Conservation (phyloP, 148 eudicot species). For the Polygonum maritimum region DNA sequence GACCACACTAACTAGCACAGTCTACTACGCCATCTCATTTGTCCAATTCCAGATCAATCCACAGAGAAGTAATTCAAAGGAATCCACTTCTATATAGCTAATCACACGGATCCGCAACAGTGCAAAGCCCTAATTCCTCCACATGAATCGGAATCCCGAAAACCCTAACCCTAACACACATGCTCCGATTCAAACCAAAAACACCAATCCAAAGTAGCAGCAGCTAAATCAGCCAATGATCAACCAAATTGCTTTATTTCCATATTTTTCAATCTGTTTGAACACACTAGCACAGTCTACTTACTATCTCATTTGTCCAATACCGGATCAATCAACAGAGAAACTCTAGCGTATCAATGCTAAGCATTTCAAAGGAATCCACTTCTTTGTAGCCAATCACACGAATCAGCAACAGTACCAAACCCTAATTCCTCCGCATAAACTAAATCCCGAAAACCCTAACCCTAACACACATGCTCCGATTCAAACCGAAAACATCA, state of each 20-base stretch:
- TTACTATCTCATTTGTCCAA: background rate
- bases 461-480: background rate
- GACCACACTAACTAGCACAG: too few relatives aligned
- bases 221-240: background rate
- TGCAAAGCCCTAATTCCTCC: background rate
- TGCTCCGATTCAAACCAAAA: background rate
- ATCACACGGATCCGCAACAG: background rate
- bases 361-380: background rate
- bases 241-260: background rate
- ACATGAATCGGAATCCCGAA: background rate
- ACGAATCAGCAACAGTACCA: background rate
- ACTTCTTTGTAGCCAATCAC: background rate
- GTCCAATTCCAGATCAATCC: background rate
- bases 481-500: background rate
- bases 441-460: background rate
- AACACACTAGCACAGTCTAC: background rate
- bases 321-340: background rate
- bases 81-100: background rate
- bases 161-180: conserved; percentile 3
- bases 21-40: background rate
- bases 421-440: background rate
- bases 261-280: too few relatives aligned
- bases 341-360: too few relatives aligned
- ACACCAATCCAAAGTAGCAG: background rate
- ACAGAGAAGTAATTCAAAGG: background rate